Conservation (phyloP, 495 filamentous ascomycete genomes). For the Lepraria neglecta region DNA sequence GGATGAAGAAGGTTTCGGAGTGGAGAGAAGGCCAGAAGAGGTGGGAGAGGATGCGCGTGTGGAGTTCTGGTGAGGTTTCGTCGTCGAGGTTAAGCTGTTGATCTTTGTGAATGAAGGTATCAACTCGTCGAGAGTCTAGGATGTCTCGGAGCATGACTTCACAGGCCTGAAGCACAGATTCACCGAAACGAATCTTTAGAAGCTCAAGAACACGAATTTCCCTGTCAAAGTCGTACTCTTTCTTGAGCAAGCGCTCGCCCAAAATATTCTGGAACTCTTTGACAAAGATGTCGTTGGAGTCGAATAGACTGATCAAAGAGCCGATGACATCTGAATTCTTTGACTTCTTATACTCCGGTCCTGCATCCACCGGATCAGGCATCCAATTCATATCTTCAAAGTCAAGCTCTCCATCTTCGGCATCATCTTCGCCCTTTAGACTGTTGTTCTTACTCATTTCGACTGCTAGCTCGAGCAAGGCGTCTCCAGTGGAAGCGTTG, state of each 20-base stretch:
- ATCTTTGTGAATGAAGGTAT: slow-evolving; percentile 54
- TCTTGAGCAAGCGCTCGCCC: slow-evolving; percentile 69
- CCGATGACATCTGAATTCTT: slow-evolving; percentile 89
- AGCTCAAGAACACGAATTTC: slow-evolving; percentile 78
- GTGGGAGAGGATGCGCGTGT: slow-evolving; percentile 81
- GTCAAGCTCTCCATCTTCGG: slow-evolving; percentile 62
- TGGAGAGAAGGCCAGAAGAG: slow-evolving; percentile 89
- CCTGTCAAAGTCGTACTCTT: slow-evolving; percentile 63
- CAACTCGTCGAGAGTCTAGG: slow-evolving; percentile 71
- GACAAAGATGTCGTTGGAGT: slow-evolving; percentile 81
- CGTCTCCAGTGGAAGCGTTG: slow-evolving; percentile 37
- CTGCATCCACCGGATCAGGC: slow-evolving; percentile 87
- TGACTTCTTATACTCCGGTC: slow-evolving; percentile 82
- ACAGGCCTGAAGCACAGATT: slow-evolving; percentile 75
- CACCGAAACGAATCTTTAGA: slow-evolving; percentile 83
- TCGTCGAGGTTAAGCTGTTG: slow-evolving; percentile 30
- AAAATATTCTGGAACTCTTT: slow-evolving; percentile 86
- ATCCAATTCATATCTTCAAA: slow-evolving; percentile 89
- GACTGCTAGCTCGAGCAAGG: slow-evolving; percentile 66
- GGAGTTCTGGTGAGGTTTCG: slow-evolving; percentile 42
- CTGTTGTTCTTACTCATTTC: slow-evolving; percentile 61
- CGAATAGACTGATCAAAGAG: slow-evolving; percentile 78
- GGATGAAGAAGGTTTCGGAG: slow-evolving; percentile 67
- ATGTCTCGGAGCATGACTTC: slow-evolving; percentile 97
- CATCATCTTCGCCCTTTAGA: slow-evolving; percentile 43